Evolutionary conservation across 495 filamentous ascomycete genomes (phyloP).

Genomic region (Aspergillus bridgeri): DNA sequence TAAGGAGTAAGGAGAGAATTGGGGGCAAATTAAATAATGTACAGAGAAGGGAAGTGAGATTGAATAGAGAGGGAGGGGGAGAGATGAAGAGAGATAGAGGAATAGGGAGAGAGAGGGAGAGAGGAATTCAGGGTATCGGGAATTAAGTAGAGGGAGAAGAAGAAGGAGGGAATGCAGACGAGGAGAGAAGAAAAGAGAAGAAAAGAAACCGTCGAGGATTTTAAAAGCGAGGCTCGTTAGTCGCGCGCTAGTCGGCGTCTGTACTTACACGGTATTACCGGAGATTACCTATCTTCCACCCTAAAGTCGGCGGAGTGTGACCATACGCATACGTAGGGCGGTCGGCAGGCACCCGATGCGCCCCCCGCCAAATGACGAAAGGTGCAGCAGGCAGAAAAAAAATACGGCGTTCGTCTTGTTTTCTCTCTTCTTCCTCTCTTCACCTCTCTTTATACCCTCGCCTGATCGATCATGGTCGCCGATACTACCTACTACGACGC

Average conservation of each 20-base stretch:
- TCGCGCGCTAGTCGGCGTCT: background rate
- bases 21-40: slow-evolving; percentile 7
- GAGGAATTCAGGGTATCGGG: too few relatives aligned
- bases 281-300: too few relatives aligned
- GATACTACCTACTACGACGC: slow-evolving; percentile 89
- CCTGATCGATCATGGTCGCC: slow-evolving; percentile 61
- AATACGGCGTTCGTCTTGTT: background rate
- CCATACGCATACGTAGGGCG: background rate
- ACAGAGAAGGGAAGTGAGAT: slow-evolving; percentile 8
- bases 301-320: background rate
- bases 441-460: background rate
- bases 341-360: background rate
- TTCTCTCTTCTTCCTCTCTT: background rate
- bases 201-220: background rate
- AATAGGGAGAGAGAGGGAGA: slow-evolving; percentile 5
- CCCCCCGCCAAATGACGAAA: slow-evolving; percentile 24
- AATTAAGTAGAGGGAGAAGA: background rate
- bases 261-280: too few relatives aligned
- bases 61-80: background rate
- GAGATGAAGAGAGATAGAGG: slow-evolving; percentile 7
- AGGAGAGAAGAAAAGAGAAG: background rate
- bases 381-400: slow-evolving; percentile 27
- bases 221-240: slow-evolving; percentile 4
- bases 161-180: background rate
- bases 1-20: slow-evolving; percentile 6